Base-by-base conservation (phyloP, 139 green algal species). In the Chlamydomonas sp. region DNA sequence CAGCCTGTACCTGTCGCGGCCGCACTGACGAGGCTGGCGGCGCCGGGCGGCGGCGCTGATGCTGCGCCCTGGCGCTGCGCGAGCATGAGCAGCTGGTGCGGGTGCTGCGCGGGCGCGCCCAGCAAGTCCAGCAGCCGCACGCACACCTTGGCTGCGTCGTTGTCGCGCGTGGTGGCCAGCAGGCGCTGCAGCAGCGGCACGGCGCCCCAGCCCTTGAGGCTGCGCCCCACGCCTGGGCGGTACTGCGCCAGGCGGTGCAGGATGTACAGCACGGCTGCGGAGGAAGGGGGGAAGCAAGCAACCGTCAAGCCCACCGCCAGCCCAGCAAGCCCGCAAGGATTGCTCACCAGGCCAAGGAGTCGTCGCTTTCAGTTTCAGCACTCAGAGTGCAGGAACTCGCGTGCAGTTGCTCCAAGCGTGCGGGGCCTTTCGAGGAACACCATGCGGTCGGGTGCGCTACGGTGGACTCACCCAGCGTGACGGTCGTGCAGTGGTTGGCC, bases 221-320 rank as follows among this genome's bases (percentile, higher is more conserved):
- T 81, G 66, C 73, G 78, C 67, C 79, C 69, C 58, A 90, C 87
- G 1, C 71, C 31, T 16, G 63, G 73, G 71, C 76, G 76, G 80
- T 77, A 85, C 8, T 57, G 61, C 3, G 80, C 74, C 63, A 90
- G 80, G 58, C 80, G 87, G 14, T 73, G 78, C 57, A 90, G 87
- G n/a, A 85, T 90, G 87, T 87, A 90, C 80, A 90, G 73, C 60
- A 86, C 82, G 31, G 60, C 81, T 79, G 71, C 61, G 10, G 5
- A 57, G 3, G 4, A 6, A 59, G 71, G 9, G 14, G 71, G 20
- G 71, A 6, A 5, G 17, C 3, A 58, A 59, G 71, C 20, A 77
- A 16, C 14, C 14, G 67, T 31, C 14, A 18, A 73, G 67, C 9
- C 9, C 5, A 5, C 12, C 18, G 20, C 5, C 4, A 77, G 68